Evolutionary conservation across 768 basidiomycete species (phyloP).

Genomic region (Solioccasus polychromus): DNA sequence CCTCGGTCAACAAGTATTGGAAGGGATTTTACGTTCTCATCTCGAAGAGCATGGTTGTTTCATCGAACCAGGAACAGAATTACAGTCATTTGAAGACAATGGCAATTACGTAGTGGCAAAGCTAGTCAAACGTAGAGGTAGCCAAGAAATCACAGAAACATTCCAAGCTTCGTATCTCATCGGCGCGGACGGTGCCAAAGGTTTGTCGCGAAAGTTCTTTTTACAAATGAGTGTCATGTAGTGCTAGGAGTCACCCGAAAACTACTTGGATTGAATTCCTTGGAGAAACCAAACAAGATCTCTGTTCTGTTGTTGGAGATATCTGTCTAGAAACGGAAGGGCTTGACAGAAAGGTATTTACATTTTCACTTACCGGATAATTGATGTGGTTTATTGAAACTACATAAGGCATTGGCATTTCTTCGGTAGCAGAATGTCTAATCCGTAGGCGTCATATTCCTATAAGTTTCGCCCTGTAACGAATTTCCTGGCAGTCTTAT

Average conservation of each 20-base stretch:
- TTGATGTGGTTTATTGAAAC: background rate
- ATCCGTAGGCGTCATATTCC: background rate
- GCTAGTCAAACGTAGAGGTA: conserved; percentile 28
- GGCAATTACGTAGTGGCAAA: conserved; percentile 36
- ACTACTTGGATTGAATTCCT: conserved; percentile 40
- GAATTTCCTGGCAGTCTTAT: background rate
- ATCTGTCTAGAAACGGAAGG: conserved; percentile 31
- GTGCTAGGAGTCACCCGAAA: conserved; percentile 36
- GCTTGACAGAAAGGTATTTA: conserved; percentile 24
- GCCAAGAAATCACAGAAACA: conserved; percentile 25
- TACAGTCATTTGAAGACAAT: conserved; percentile 41
- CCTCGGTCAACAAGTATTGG: conserved; percentile 28
- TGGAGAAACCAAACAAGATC: conserved; percentile 35
- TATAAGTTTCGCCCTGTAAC: background rate
- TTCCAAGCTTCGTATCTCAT: conserved; percentile 34
- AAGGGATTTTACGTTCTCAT: conserved; percentile 23
- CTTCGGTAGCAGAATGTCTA: conserved; percentile 6
- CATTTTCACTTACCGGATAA: background rate
- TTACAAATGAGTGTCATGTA: background rate
- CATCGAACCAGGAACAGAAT: conserved; percentile 46
- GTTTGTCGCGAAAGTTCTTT: conserved; percentile 12
- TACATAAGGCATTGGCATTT: conserved; percentile 23
- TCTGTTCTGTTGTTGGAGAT: conserved; percentile 34
- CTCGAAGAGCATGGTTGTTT: conserved; percentile 21
- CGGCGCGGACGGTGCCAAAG: conserved; percentile 41